These are phyloP conservation scores for Camelina sativa DNA, from an alignment of 345 rosid species.

Conservation along the genomic window DNA sequence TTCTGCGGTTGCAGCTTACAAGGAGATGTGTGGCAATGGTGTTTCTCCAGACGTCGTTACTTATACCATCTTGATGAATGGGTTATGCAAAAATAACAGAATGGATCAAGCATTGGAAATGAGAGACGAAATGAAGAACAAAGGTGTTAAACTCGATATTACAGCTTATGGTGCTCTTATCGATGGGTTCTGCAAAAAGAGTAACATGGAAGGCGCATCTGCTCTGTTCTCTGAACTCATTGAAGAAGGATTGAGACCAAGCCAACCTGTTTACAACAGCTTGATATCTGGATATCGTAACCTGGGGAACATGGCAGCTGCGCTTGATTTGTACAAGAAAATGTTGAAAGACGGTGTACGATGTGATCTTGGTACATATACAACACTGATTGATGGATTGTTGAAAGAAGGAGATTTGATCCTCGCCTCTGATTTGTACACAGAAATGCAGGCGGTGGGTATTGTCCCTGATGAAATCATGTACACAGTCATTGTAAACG, in stretches of 20 bases:
- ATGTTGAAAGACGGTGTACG: conserved; percentile 65
- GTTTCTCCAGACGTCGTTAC: conserved; percentile 66
- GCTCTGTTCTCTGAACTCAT: conserved; percentile 64
- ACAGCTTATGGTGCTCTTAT: conserved; percentile 59
- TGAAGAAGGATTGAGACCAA: conserved; percentile 67
- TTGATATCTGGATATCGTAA: conserved; percentile 72
- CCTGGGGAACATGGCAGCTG: conserved; percentile 68
- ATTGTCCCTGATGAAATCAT: conserved; percentile 59
- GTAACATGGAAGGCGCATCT: conserved; percentile 63
- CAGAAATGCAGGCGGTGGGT: conserved; percentile 68
- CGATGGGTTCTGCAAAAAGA: conserved; percentile 62
- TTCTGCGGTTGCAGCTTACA: conserved; percentile 55
- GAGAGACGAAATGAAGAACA: conserved; percentile 54
- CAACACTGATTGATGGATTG: conserved; percentile 74
- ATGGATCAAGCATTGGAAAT: conserved; percentile 43
- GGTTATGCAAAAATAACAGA: conserved; percentile 42
- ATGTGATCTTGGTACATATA: conserved; percentile 62
- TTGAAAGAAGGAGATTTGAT: conserved; percentile 62
- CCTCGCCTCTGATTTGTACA: conserved; percentile 64
- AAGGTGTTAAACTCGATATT: conserved; percentile 58
- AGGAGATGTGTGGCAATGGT: conserved; percentile 64
- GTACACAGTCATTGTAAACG: conserved; percentile 59
- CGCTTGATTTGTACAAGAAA: conserved; percentile 57
- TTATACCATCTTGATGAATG: conserved; percentile 68
- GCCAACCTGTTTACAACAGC: conserved; percentile 56